Conservation (phyloP, 352 stramenopile genomes). For the Globisporangium paroecandrum region DNA sequence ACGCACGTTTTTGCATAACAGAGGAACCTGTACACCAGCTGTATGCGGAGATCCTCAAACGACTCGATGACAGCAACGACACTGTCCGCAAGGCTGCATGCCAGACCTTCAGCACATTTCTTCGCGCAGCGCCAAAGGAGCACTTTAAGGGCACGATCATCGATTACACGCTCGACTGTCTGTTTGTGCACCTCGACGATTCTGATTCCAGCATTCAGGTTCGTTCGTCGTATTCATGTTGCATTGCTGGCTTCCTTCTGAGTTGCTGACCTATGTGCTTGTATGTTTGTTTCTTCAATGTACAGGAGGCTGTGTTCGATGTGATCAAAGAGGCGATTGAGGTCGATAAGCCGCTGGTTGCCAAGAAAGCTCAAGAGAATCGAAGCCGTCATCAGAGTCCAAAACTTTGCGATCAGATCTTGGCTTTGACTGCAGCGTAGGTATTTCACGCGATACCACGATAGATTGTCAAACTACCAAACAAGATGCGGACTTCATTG, state of each 20-base stretch:
- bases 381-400: conserved; percentile 66
- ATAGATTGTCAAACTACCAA: conserved; percentile 7
- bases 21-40: conserved; percentile 89
- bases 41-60: conserved; percentile 91
- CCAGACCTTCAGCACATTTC: conserved; percentile 84
- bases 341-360: conserved; percentile 53
- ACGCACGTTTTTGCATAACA: conserved; percentile 13
- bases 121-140: conserved; percentile 76
- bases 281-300: not conserved
- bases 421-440: conserved; percentile 35
- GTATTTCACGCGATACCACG: not conserved
- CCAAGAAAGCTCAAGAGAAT: conserved; percentile 78
- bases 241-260: not conserved
- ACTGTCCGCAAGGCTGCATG: conserved; percentile 85
- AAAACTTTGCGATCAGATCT: conserved; percentile 67
- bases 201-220: conserved; percentile 78
- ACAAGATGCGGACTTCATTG: not conserved
- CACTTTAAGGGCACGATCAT: conserved; percentile 89
- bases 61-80: conserved; percentile 90
- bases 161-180: conserved; percentile 87
- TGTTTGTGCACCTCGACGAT: conserved; percentile 91
- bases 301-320: conserved; percentile 58
- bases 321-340: conserved; percentile 65
- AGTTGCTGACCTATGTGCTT: conserved; percentile 6
- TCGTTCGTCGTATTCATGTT: conserved; percentile 22